These are phyloP conservation scores for Fusarium xylarioides DNA, from an alignment of 2,329 filamentous ascomycete genomes.

Conservation along the genomic window DNA sequence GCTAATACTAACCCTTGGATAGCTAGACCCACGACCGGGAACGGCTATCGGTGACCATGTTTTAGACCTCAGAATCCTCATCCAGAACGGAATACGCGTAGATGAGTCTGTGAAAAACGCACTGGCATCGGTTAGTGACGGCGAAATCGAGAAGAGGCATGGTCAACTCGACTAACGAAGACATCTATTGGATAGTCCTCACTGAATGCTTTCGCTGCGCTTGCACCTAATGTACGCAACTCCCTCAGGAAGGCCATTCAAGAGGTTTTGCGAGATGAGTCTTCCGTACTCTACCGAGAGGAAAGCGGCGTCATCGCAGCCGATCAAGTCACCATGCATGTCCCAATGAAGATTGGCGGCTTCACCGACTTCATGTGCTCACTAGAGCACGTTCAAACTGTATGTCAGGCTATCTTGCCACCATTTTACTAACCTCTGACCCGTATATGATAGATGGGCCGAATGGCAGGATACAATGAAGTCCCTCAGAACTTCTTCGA, in stretches of 20 bases:
- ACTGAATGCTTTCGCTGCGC: not conserved
- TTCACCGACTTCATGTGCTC: not conserved
- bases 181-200: not conserved
- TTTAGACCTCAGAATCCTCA: not conserved
- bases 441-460: not conserved
- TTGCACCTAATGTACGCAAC: fast-evolving
- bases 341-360: not conserved
- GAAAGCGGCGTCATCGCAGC: not conserved
- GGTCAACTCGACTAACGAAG: fast-evolving
- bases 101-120: not conserved
- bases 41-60: not conserved
- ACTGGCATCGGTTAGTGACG: not conserved
- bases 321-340: not conserved
- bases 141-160: fast-evolving
- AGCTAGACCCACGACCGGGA: not conserved
- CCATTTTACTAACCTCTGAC: fast-evolving
- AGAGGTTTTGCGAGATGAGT: not conserved
- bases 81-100: not conserved
- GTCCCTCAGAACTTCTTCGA: not conserved
- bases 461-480: not conserved
- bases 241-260: not conserved
- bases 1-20: not conserved
- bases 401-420: fast-evolving
- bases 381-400: not conserved
- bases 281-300: not conserved